Conservation (phyloP, 805 yeast genomes). For the Hanseniaspora vineae region DNA sequence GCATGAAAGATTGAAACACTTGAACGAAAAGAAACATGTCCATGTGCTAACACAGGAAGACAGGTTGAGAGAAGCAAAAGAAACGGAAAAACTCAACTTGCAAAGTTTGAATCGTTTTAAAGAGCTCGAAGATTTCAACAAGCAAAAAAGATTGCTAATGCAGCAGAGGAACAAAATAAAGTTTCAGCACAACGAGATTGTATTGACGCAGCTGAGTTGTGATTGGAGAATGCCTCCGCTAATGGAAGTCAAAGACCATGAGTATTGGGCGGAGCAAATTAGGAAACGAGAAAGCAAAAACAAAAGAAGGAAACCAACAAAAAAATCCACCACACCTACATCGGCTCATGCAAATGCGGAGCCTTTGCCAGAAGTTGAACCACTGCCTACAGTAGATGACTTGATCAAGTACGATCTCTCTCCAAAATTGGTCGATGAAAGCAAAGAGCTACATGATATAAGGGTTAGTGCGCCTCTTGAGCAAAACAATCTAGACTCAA, state of each 20-base stretch:
- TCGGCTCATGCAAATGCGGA: background rate
- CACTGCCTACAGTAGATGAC: background rate
- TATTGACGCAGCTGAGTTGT: constrained; percentile 12
- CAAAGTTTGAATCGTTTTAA: constrained; percentile 63
- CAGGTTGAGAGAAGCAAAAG: constrained; percentile 59
- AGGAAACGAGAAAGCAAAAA: constrained; percentile 29
- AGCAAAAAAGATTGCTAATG: constrained; percentile 61
- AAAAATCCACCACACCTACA: constrained; percentile 11
- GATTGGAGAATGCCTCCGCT: constrained; percentile 39
- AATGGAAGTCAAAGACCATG: constrained; percentile 44
- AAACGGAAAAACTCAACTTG: constrained; percentile 69
- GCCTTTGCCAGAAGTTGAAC: background rate
- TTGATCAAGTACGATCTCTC: background rate
- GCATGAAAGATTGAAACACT: constrained; percentile 32
- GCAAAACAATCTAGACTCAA: no score
- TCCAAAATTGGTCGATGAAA: no score
- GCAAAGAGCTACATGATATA: no score
- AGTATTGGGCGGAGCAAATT: constrained; percentile 28
- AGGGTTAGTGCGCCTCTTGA: no score
- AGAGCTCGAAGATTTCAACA: constrained; percentile 74
- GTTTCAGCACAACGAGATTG: constrained; percentile 34
- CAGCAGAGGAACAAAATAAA: constrained; percentile 52
- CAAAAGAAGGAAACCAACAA: constrained; percentile 28
- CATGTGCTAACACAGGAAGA: constrained; percentile 29
- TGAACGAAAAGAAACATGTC: constrained; percentile 32